phyloP scores from a whole-genome alignment of 2,329 filamentous ascomycete species.

The Paraphoma chrysanthemicola region DNA sequence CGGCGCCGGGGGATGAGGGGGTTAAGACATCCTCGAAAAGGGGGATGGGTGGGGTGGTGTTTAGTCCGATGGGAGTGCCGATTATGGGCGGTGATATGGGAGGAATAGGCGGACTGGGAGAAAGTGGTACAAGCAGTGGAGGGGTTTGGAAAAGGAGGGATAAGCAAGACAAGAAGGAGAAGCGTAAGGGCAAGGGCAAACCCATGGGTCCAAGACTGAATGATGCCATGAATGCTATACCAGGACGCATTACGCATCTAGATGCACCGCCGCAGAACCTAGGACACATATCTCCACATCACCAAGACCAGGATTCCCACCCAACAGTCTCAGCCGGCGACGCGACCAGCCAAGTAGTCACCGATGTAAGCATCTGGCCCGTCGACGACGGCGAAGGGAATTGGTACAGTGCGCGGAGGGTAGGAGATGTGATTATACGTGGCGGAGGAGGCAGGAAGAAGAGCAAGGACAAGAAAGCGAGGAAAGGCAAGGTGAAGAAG shows the following conservation, averaged over 20 bases:
- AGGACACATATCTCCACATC: too few species aligned
- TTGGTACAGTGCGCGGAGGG: neutral
- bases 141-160: neutral
- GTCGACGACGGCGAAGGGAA: constrained; percentile 1
- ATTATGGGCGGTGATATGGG: neutral
- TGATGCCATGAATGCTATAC: neutral
- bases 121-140: neutral
- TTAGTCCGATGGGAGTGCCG: neutral
- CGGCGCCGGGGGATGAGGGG: constrained; percentile 13
- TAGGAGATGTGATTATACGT: neutral
- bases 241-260: neutral
- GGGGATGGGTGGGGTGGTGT: neutral
- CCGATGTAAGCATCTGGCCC: neutral
- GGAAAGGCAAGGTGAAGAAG: neutral
- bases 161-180: neutral
- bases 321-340: neutral
- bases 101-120: neutral
- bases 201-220: neutral
- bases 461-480: neutral
- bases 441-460: neutral
- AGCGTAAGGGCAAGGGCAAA: neutral
- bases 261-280: too few species aligned
- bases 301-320: neutral
- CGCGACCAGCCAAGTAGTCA: neutral
- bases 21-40: constrained; percentile 16